A percentile compares a stretch with the other conserved stretches of the same genome.
Evolutionary conservation across 179 eudicot genomes (phyloP).

Genomic region (Beta lomatogona): DNA sequence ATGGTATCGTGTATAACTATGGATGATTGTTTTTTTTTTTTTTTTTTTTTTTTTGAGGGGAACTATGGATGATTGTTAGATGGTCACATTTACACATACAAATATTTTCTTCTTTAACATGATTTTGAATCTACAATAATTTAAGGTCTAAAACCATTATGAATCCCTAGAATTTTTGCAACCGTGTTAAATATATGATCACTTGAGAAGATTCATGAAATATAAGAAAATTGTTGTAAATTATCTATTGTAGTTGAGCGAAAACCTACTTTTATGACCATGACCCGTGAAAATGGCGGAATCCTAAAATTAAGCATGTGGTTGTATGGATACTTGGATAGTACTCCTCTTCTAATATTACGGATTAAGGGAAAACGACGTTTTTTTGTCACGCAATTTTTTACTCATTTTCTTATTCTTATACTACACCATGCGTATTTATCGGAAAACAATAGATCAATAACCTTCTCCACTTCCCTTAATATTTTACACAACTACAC

Average conservation of each 20-base stretch:
- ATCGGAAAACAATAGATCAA: conserved; percentile 28
- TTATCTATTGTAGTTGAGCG: conserved; percentile 19
- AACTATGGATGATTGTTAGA: too few relatives aligned
- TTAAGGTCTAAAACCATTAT: too few relatives aligned
- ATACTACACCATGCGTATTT: neutral
- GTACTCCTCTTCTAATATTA: conserved; percentile 23
- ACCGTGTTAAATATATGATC: too few relatives aligned
- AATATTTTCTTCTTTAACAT: too few relatives aligned
- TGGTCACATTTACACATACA: too few relatives aligned
- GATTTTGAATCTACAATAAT: too few relatives aligned
- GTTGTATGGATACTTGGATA: conserved; percentile 6
- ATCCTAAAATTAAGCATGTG: conserved; percentile 22
- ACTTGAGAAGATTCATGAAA: neutral
- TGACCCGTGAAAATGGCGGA: conserved; percentile 25
- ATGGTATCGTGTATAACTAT: too few relatives aligned
- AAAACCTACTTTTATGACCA: conserved; percentile 22
- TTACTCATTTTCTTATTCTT: neutral
- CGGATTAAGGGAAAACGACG: conserved; percentile 35
- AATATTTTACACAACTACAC: neutral
- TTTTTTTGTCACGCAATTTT: neutral
- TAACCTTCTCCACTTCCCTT: conserved; percentile 16
- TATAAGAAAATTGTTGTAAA: neutral
- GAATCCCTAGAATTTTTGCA: too few relatives aligned
- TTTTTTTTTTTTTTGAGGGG: too few relatives aligned
- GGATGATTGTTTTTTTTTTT: too few relatives aligned